A percentile compares a stretch with the other conserved stretches of the same genome.
Evolutionary conservation across 768 basidiomycete species (phyloP).

Genomic region (Pleurotus sapidus): DNA sequence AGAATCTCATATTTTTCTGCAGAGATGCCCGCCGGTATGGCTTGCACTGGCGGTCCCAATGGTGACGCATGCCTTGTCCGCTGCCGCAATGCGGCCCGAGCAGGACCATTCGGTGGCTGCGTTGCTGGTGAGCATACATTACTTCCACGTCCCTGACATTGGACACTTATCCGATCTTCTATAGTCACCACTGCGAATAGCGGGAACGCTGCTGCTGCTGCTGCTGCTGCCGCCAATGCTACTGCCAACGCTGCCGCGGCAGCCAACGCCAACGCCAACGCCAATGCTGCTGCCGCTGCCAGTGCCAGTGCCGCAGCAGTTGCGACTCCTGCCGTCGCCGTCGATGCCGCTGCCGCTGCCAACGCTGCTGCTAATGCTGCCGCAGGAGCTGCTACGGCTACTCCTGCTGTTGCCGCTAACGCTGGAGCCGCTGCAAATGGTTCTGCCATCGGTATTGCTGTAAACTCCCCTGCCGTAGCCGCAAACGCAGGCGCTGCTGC

Average conservation of each 20-base stretch:
- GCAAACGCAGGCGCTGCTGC: neutral
- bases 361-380: neutral
- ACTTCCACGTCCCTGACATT: too few relatives aligned
- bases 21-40: conserved; percentile 6
- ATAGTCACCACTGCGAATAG: conserved; percentile 4
- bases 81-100: conserved; percentile 4
- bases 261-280: neutral
- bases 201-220: neutral
- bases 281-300: neutral
- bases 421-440: neutral
- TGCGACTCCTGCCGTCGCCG: neutral
- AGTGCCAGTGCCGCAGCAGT: neutral
- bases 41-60: conserved; percentile 6
- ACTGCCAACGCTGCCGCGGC: neutral
- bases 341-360: neutral
- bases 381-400: neutral
- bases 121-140: neutral
- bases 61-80: conserved; percentile 7
- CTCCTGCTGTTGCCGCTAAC: neutral
- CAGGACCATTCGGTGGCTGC: conserved; percentile 7
- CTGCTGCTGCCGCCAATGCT: neutral
- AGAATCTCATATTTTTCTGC: neutral
- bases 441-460: neutral
- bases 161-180: neutral
- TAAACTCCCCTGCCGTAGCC: neutral